These are phyloP conservation scores for Mollisia scopiformis DNA, from an alignment of 2,329 filamentous ascomycete genomes.

Conservation along the genomic window DNA sequence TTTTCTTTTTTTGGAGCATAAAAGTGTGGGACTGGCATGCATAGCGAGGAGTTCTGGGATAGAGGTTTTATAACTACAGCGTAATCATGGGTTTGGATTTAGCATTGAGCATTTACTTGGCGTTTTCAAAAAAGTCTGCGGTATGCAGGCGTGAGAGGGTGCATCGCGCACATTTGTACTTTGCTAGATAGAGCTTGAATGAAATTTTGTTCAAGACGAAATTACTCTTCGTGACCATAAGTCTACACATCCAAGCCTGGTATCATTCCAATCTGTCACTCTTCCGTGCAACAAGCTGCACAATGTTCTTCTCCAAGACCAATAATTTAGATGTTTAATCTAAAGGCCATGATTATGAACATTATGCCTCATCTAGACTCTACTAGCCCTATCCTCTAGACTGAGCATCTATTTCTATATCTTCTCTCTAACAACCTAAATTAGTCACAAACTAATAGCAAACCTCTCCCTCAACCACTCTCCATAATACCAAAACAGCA, in stretches of 20 bases:
- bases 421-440: slow-evolving; percentile 17
- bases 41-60: not conserved
- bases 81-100: not conserved
- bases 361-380: too few relatives aligned
- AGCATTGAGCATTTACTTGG: slow-evolving; percentile 9
- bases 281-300: too few relatives aligned
- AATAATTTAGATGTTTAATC: too few relatives aligned
- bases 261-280: too few relatives aligned
- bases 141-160: slow-evolving; percentile 1
- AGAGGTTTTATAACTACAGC: not conserved
- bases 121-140: slow-evolving; percentile 4
- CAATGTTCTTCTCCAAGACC: too few relatives aligned
- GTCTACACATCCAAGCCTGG: too few relatives aligned
- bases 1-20: too few relatives aligned
- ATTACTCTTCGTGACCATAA: not conserved
- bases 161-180: slow-evolving; percentile 4
- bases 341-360: too few relatives aligned
- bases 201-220: not conserved
- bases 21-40: not conserved
- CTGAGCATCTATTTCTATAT: not conserved
- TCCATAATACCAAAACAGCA: slow-evolving; percentile 52
- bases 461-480: slow-evolving; percentile 48
- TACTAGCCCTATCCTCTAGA: too few relatives aligned
- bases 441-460: slow-evolving; percentile 42
- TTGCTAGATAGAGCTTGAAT: not conserved